Conservation (phyloP, 345 rosid genomes). For the Arabidopsis thaliana region TAIR10.1 NC_003074.8:9001-9500, state of each 20-base stretch:
- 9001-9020: conserved; percentile 23
- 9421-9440: conserved; percentile 97
- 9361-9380: conserved; percentile 56
- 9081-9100: conserved; percentile 33
- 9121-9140: conserved; percentile 26
- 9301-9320: conserved; percentile 75
- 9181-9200: conserved; percentile 43
- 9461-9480: conserved; percentile 99
- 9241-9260: conserved; percentile 38
- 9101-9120: conserved; percentile 5
- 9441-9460: conserved; percentile 97
- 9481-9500: conserved; percentile 95
- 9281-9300: conserved; percentile 40
- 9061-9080: conserved; percentile 30
- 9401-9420: conserved; percentile 99
- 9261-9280: conserved; percentile 44
- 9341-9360: conserved; percentile 30
- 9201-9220: conserved; percentile 7
- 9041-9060: conserved; percentile 29
- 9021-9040: conserved; percentile 37
- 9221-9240: conserved; percentile 41
- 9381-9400: conserved; percentile 95
- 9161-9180: conserved; percentile 63
- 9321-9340: conserved; percentile 52
- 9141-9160: conserved; percentile 36